phyloP scores from a whole-genome alignment of 2,329 filamentous ascomycete genomes.

The Magnaporthiopsis rhizophila region DNA sequence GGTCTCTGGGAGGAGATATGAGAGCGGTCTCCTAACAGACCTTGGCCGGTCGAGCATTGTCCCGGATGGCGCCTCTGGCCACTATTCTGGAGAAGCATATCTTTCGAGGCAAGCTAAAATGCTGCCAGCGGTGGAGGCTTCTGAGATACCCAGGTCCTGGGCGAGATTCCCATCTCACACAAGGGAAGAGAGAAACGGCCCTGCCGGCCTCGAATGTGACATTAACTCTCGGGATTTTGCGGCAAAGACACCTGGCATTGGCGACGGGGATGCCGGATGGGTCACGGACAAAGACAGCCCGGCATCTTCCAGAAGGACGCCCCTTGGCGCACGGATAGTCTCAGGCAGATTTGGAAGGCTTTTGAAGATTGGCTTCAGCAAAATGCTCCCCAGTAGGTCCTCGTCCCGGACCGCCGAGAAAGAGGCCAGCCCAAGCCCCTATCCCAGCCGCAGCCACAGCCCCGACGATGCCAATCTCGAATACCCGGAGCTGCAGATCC shows the following conservation, averaged over 20 bases:
- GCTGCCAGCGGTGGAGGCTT: neutral
- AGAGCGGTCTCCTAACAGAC: neutral
- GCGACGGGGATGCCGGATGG: constrained; percentile 15
- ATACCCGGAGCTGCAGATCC: constrained; percentile 17
- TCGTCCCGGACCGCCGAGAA: too few species aligned
- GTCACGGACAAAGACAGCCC: constrained; percentile 16
- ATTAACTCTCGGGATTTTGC: constrained; percentile 24
- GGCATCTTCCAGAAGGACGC: neutral
- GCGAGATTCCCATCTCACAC: constrained; percentile 25
- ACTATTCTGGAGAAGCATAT: neutral
- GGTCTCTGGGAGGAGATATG: neutral
- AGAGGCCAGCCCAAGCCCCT: constrained; percentile 6
- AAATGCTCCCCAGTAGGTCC: constrained; percentile 16
- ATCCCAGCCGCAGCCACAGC: constrained; percentile 11
- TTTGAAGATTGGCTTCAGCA: constrained; percentile 12
- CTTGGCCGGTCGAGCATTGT: neutral
- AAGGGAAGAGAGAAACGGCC: constrained; percentile 20
- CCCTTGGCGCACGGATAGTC: neutral
- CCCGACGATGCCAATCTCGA: constrained; percentile 12
- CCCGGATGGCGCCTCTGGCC: too few species aligned
- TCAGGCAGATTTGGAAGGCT: neutral
- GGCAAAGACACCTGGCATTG: constrained; percentile 13
- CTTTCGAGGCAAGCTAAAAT: constrained; percentile 3
- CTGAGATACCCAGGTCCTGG: constrained; percentile 22
- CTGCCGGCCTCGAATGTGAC: constrained; percentile 16